Conservation (phyloP, 306 rosid genomes). For the Prinsepia uniflora region DNA sequence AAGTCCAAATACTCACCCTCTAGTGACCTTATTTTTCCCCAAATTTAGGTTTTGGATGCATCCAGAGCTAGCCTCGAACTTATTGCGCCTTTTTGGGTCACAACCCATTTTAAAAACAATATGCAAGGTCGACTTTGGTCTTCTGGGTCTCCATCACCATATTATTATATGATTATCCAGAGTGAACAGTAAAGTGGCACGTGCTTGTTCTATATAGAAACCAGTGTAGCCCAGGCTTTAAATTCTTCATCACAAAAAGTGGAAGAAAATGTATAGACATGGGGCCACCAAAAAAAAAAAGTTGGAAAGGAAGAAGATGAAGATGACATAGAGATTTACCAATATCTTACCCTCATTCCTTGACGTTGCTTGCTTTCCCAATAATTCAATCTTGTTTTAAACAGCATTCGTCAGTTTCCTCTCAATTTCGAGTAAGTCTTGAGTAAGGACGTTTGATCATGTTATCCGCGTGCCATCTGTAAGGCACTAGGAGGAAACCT, state of each 20-base stretch:
- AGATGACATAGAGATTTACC: neutral
- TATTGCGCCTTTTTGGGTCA: slow-evolving; percentile 1
- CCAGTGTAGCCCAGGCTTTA: slow-evolving; percentile 20
- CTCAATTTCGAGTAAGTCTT: neutral
- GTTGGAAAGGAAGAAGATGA: neutral
- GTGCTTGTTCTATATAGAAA: slow-evolving; percentile 19
- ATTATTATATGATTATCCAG: neutral
- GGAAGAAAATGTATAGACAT: slow-evolving; percentile 15
- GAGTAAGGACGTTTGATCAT: no score
- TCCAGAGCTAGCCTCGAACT: neutral
- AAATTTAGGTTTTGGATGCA: slow-evolving; percentile 16
- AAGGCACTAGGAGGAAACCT: no score
- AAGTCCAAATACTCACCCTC: no score
- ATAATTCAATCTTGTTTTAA: slow-evolving; percentile 30
- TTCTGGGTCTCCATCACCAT: slow-evolving; percentile 16
- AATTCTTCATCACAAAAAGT: slow-evolving; percentile 29
- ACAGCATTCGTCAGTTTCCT: slow-evolving; percentile 18
- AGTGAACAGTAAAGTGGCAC: neutral
- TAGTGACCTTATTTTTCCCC: neutral
- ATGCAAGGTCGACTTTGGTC: slow-evolving; percentile 10
- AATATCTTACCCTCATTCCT: slow-evolving; percentile 13
- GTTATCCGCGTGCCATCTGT: no score
- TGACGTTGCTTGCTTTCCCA: slow-evolving; percentile 35
- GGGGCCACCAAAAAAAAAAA: slow-evolving; percentile 29
- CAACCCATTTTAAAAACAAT: neutral